A percentile compares a stretch with the other conserved stretches of the same genome.
These are phyloP conservation scores for Cercospora beticola DNA, from an alignment of 2,329 filamentous ascomycete genomes.

Conservation along the genomic window DNA sequence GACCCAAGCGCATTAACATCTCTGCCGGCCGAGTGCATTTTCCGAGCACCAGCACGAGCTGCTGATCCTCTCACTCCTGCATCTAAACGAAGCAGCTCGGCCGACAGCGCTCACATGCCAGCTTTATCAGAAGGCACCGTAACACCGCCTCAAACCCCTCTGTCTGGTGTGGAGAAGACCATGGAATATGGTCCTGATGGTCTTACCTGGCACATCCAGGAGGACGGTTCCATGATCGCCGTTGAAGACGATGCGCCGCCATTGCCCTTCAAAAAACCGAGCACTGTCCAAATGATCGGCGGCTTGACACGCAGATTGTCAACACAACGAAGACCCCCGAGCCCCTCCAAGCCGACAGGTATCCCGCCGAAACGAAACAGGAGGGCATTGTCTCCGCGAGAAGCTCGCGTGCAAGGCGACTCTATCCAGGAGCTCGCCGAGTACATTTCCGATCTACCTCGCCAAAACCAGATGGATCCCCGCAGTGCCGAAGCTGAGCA, in stretches of 20 bases:
- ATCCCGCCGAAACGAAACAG: neutral
- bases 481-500: constrained; percentile 12
- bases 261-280: constrained; percentile 1
- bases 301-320: constrained; percentile 4
- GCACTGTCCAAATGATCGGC: constrained; percentile 3
- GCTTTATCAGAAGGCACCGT: constrained; percentile 16
- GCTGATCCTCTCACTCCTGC: constrained; percentile 1
- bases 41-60: constrained; percentile 24
- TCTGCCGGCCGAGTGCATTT: constrained; percentile 32
- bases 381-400: constrained; percentile 14
- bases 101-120: constrained; percentile 14
- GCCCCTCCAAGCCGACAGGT: constrained; percentile 2
- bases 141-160: constrained; percentile 3
- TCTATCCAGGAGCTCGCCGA: constrained; percentile 18
- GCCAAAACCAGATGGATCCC: constrained; percentile 13
- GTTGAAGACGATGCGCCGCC: neutral
- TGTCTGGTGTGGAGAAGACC: constrained; percentile 12
- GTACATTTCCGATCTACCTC: constrained; percentile 20
- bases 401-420: constrained; percentile 20
- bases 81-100: constrained; percentile 13
- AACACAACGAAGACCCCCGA: constrained; percentile 2
- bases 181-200: constrained; percentile 7
- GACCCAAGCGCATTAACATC: constrained; percentile 12
- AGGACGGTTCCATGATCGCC: constrained; percentile 1
- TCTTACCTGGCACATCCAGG: constrained; percentile 5